A percentile compares a stretch with the other conserved stretches of the same genome.
Evolutionary conservation across 1,284 basidiomycete genomes (phyloP).

Genomic region (Pseudozyma sp.): DNA sequence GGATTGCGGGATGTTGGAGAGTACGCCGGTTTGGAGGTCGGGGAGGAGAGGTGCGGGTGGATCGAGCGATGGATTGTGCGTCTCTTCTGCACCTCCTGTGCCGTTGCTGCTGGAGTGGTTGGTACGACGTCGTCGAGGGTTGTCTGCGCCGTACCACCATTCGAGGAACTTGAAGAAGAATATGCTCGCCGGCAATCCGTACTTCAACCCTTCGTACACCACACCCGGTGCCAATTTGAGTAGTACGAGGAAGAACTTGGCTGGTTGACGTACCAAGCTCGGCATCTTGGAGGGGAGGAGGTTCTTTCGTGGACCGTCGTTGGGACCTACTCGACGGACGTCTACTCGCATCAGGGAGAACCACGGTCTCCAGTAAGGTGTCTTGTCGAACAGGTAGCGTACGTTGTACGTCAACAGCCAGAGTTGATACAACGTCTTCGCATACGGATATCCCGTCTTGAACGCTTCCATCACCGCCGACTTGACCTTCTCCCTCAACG

Average conservation of each 20-base stretch:
- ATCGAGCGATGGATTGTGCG: constrained; percentile 8
- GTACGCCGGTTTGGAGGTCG: constrained; percentile 10
- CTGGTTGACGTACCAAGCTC: constrained; percentile 38
- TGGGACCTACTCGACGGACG: constrained; percentile 77
- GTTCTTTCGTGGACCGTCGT: constrained; percentile 39
- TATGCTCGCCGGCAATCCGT: constrained; percentile 89
- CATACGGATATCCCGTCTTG: constrained; percentile 78
- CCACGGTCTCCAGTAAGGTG: constrained; percentile 92
- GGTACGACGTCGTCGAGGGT: constrained; percentile 72
- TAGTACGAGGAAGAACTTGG: constrained; percentile 31
- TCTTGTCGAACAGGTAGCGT: constrained; percentile 88
- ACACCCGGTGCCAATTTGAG: constrained; percentile 40
- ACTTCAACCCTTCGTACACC: constrained; percentile 73
- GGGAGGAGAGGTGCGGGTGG: constrained; percentile 18
- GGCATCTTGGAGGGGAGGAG: constrained; percentile 51
- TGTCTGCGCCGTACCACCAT: constrained; percentile 98
- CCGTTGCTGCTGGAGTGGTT: neutral
- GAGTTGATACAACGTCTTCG: constrained; percentile 80
- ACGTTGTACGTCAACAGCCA: constrained; percentile 84
- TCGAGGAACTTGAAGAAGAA: constrained; percentile 97
- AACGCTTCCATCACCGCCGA: constrained; percentile 11
- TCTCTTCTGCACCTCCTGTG: constrained; percentile 57
- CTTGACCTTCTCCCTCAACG: neutral
- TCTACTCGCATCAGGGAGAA: constrained; percentile 84
- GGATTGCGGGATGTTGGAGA: neutral